Evolutionary conservation across 345 rosid genomes (phyloP).

Genomic region (Eutrema yunnanense): DNA sequence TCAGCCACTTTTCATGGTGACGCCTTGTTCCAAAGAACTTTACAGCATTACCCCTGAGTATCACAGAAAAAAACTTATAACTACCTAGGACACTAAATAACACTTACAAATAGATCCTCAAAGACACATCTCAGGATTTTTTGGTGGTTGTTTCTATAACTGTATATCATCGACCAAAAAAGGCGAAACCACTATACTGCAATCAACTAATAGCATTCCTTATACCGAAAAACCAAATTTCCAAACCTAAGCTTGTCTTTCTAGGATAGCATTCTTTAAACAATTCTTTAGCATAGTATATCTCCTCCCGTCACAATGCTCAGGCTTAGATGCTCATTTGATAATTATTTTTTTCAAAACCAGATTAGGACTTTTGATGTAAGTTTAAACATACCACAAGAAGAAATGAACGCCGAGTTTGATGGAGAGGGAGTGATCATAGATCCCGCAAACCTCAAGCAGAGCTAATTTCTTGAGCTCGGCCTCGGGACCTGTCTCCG

Average conservation of each 20-base stretch:
- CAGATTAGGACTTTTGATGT: background rate
- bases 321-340: no score
- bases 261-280: background rate
- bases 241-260: no score
- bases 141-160: background rate
- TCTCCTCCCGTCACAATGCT: no score
- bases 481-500: conserved; percentile 43
- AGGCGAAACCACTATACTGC: no score
- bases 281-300: background rate
- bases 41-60: conserved; percentile 81
- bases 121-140: background rate
- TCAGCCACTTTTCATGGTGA: conserved; percentile 90
- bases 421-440: conserved; percentile 63
- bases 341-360: no score
- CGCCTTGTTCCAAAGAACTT: conserved; percentile 77
- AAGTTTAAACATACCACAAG: conserved; percentile 45
- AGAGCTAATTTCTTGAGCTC: conserved; percentile 60
- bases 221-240: no score
- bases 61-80: conserved; percentile 36
- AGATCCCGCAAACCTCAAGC: conserved; percentile 48
- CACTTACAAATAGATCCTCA: background rate
- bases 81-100: background rate
- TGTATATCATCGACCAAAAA: background rate
- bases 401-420: conserved; percentile 85
- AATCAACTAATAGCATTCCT: no score